phyloP scores from a whole-genome alignment of 208 protist genomes.

The Leishmania lainsoni region DNA sequence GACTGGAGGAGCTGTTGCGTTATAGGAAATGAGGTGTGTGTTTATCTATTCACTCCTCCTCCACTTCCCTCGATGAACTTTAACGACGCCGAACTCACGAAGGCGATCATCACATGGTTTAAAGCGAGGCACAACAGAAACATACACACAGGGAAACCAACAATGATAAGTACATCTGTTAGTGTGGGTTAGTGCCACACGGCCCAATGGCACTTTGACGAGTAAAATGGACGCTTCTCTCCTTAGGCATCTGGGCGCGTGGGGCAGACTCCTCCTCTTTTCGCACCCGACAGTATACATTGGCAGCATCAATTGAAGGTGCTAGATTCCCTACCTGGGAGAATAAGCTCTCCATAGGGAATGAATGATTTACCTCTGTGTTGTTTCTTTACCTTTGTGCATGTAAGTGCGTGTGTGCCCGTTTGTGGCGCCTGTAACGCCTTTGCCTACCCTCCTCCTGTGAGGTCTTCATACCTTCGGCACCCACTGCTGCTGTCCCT shows the following conservation, averaged over 20 bases:
- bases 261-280: neutral
- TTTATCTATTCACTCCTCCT: neutral
- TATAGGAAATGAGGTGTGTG: conserved; percentile 21
- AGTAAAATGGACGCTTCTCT: neutral
- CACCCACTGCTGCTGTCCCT: neutral
- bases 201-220: neutral
- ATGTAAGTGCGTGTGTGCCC: neutral
- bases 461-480: neutral
- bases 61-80: neutral
- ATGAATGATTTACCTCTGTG: too few species aligned
- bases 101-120: neutral
- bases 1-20: conserved; percentile 53
- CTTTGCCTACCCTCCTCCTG: neutral
- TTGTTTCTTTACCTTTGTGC: neutral
- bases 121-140: neutral
- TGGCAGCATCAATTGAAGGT: neutral
- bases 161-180: neutral
- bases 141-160: too few species aligned
- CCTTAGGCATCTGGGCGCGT: too few species aligned
- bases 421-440: neutral
- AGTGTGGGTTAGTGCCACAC: neutral
- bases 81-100: neutral
- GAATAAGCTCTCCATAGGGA: neutral
- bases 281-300: neutral
- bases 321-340: neutral